These are phyloP conservation scores for Oryza longistaminata DNA, from an alignment of 176 grass and related monocot genomes.

Conservation along the genomic window DNA sequence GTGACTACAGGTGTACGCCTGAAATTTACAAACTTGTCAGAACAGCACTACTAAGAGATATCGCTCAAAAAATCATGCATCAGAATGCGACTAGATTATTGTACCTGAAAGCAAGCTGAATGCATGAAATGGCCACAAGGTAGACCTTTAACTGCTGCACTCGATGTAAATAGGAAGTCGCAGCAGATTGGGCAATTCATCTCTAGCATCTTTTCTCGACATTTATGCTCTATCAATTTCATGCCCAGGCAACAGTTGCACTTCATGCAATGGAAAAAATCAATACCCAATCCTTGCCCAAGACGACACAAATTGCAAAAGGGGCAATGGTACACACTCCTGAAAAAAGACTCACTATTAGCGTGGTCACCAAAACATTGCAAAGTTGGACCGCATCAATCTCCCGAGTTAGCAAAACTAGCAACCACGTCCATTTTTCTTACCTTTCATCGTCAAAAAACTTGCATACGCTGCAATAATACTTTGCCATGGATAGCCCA, in stretches of 20 bases:
- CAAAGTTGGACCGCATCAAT: background rate
- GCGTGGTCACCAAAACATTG: slow-evolving; percentile 7
- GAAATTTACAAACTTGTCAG: slow-evolving; percentile 23
- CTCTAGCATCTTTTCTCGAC: slow-evolving; percentile 79
- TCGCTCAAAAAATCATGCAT: background rate
- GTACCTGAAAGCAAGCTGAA: slow-evolving; percentile 89
- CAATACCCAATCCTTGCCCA: slow-evolving; percentile 72
- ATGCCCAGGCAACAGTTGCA: slow-evolving; percentile 91
- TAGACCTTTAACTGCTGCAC: slow-evolving; percentile 68
- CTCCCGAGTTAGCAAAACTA: background rate
- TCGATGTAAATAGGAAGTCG: slow-evolving; percentile 85
- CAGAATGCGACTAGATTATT: background rate
- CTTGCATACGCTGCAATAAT: slow-evolving; percentile 88
- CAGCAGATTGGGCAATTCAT: slow-evolving; percentile 91
- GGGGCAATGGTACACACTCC: slow-evolving; percentile 88
- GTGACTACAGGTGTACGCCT: slow-evolving; percentile 90
- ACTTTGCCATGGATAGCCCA: slow-evolving; percentile 76
- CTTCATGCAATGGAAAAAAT: slow-evolving; percentile 97
- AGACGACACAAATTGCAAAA: slow-evolving; percentile 93
- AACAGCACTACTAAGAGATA: background rate
- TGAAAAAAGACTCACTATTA: slow-evolving; percentile 42
- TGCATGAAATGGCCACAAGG: slow-evolving; percentile 97
- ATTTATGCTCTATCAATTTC: slow-evolving; percentile 77
- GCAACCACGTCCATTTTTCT: background rate
- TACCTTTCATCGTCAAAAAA: slow-evolving; percentile 98